These are phyloP conservation scores for Cetraspora pellucida DNA, from an alignment of 192 early-diverging fungal species.

Conservation along the genomic window DNA sequence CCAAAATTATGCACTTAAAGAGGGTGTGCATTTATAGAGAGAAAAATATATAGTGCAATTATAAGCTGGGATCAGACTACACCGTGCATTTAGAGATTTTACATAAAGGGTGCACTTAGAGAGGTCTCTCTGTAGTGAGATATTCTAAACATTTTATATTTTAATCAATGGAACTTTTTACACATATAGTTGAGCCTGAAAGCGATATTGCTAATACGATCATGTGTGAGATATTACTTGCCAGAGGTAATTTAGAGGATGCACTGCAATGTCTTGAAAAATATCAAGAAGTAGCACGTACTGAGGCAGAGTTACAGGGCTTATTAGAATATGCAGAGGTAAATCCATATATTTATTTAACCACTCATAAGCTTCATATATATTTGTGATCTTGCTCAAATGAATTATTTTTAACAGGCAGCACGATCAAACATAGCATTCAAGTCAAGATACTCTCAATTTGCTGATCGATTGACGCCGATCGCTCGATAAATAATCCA, in stretches of 20 bases:
- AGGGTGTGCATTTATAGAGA: too few species aligned
- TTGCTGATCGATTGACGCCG: constrained; percentile 9
- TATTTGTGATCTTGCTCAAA: too few species aligned
- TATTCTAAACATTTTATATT: too few species aligned
- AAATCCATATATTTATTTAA: constrained; percentile 38
- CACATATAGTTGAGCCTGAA: constrained; percentile 75
- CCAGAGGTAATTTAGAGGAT: constrained; percentile 82
- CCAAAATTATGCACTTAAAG: too few species aligned
- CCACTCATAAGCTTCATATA: constrained; percentile 43
- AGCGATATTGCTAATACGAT: constrained; percentile 93
- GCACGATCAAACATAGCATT: constrained; percentile 24
- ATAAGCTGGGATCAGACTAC: too few species aligned
- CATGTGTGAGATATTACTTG: constrained; percentile 78
- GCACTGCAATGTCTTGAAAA: constrained; percentile 84
- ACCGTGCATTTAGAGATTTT: too few species aligned
- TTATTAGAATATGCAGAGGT: constrained; percentile 46
- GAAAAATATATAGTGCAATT: too few species aligned
- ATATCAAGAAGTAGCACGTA: constrained; percentile 80
- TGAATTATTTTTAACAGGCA: constrained; percentile 4
- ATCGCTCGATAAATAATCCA: background rate
- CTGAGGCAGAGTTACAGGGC: constrained; percentile 88
- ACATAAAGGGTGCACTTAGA: too few species aligned
- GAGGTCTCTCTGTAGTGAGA: too few species aligned
- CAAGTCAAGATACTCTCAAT: constrained; percentile 17
- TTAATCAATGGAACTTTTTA: too few species aligned